phyloP scores from a whole-genome alignment of 2,329 filamentous ascomycete species.

The Aspergillus puulaauensis region DNA sequence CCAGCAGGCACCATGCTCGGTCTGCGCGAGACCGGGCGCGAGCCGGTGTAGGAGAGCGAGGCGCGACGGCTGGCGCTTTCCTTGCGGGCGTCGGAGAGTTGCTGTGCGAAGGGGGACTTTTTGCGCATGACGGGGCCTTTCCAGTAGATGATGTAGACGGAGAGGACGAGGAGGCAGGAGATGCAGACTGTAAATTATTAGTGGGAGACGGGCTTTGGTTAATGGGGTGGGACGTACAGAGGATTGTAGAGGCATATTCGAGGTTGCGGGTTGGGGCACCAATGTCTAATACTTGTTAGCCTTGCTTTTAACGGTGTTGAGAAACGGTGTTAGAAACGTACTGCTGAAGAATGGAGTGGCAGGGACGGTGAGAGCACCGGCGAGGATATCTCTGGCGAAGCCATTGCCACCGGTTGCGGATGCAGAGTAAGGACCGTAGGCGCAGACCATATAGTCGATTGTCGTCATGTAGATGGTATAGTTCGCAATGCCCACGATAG shows the following conservation, averaged over 20 bases:
- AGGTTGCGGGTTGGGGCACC: slow-evolving; percentile 52
- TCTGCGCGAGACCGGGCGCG: no score
- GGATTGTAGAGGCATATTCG: slow-evolving; percentile 63
- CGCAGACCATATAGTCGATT: slow-evolving; percentile 68
- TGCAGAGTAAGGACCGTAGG: slow-evolving; percentile 65
- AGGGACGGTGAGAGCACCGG: slow-evolving; percentile 63
- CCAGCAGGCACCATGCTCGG: no score
- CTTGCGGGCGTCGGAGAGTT: slow-evolving; percentile 48
- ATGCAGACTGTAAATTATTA: slow-evolving; percentile 46
- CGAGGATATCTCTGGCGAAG: slow-evolving; percentile 64
- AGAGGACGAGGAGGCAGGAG: slow-evolving; percentile 59
- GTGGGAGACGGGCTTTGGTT: neutral
- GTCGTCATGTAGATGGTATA: slow-evolving; percentile 65
- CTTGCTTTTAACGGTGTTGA: no score
- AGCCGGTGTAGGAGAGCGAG: no score
- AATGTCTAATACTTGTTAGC: slow-evolving; percentile 46
- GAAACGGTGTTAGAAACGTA: slow-evolving; percentile 21
- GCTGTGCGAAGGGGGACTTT: slow-evolving; percentile 65
- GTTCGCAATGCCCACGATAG: slow-evolving; percentile 64
- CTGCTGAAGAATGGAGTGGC: slow-evolving; percentile 53
- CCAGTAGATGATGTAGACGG: slow-evolving; percentile 68
- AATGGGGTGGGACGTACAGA: slow-evolving; percentile 41
- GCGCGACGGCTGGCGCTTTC: no score
- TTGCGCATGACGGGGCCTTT: slow-evolving; percentile 61
- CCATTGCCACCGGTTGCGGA: slow-evolving; percentile 69